phyloP scores from a whole-genome alignment of 345 rosid genomes.

The Pistacia vera region DNA sequence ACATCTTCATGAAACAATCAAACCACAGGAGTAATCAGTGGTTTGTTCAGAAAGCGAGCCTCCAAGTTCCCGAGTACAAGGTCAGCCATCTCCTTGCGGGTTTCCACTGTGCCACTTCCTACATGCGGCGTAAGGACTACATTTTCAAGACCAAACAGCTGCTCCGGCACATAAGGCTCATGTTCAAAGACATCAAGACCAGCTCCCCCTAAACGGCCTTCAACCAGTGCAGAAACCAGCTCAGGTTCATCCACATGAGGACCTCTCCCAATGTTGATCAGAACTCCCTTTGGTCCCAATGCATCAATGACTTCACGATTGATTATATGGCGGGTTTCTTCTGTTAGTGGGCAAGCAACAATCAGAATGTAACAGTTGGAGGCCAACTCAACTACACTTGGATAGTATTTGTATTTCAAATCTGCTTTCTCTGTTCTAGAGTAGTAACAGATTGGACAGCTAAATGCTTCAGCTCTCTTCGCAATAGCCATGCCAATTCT shows the following conservation, averaged over 20 bases:
- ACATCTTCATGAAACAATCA: slow-evolving; percentile 18
- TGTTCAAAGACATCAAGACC: slow-evolving; percentile 64
- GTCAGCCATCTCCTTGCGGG: slow-evolving; percentile 55
- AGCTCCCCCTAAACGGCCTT: slow-evolving; percentile 68
- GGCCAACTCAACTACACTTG: slow-evolving; percentile 60
- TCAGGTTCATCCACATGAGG: slow-evolving; percentile 66
- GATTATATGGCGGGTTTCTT: slow-evolving; percentile 56
- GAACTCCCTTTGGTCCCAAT: slow-evolving; percentile 66
- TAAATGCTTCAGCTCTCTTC: slow-evolving; percentile 73
- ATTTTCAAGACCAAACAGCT: slow-evolving; percentile 60
- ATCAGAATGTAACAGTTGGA: slow-evolving; percentile 57
- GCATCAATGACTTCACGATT: slow-evolving; percentile 65
- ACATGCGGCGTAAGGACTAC: slow-evolving; percentile 58
- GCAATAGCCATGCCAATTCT: slow-evolving; percentile 76
- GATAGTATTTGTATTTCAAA: slow-evolving; percentile 50
- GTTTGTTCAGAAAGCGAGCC: slow-evolving; percentile 48
- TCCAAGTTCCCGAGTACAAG: slow-evolving; percentile 54
- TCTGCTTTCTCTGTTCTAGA: slow-evolving; percentile 53
- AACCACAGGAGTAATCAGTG: slow-evolving; percentile 50
- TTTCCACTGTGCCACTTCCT: slow-evolving; percentile 61
- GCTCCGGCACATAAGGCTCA: slow-evolving; percentile 63
- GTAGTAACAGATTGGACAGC: slow-evolving; percentile 66
- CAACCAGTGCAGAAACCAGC: slow-evolving; percentile 59
- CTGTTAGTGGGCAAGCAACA: slow-evolving; percentile 62
- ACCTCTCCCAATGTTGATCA: slow-evolving; percentile 66